Base-by-base conservation (phyloP, 169 alveolate species). In the Theileria sp. region DNA sequence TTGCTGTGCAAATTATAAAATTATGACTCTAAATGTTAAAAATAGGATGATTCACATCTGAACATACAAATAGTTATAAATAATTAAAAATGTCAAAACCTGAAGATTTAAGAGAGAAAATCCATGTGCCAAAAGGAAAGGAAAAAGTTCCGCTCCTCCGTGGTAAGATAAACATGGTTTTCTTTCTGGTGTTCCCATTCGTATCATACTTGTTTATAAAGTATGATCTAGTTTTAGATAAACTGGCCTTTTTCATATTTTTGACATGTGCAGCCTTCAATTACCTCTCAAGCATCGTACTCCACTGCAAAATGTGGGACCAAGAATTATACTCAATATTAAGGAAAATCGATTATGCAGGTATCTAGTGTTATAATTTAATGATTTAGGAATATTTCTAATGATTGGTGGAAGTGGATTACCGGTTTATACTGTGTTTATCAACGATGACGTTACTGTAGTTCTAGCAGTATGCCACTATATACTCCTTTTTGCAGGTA, bases 351-450 rank as follows among this genome's bases (percentile, higher is more conserved):
- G 94, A 88, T 69, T 78, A 77, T 79, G 92, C 72, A 44, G 85
- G 74, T 64, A 44, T 30, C 87, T 67, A 54, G 56, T 54, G 17
- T 19, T 44, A 17, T 70, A 65, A 62, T 73, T 62, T 34, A 75
- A 58, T 34, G 71, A 67, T 81, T 70, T 86, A 61, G 94, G 87
- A 25, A 90, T 90, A 36, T 90, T 90, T 49, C 76, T 90, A 77
- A 90, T 90, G 92, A 87, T 90, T 13, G 91, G 94, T 64, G 92
- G 92, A 6, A 80, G 92, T 36, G 85, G 79, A 30, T 17, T 86
- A 23, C 94, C 94, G 8, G 69, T 78, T 17, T 62, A 80, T 6
- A 62, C 77, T 19, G 69, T 80, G 51, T 50, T 62, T n/a, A 71
- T 80, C 51, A 87, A 56, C 56, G 74, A 78, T 30, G 74, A 80